A percentile compares a stretch with the other conserved stretches of the same genome.
phyloP scores from a whole-genome alignment of 2,329 filamentous ascomycete genomes.

The Dactylonectria macrodidyma region DNA sequence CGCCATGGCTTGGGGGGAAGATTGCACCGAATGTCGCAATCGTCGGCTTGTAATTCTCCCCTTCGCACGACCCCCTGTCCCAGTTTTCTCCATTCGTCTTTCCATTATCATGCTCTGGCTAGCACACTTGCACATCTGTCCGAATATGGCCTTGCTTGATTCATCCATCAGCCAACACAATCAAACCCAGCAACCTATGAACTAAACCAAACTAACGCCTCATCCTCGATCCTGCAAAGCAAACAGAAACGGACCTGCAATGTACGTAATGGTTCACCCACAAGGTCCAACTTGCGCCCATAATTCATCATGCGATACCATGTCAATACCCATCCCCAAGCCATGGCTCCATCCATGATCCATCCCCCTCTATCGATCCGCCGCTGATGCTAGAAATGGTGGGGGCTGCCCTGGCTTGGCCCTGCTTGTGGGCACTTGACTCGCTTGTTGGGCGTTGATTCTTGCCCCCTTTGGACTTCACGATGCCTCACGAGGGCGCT shows the following conservation, averaged over 20 bases:
- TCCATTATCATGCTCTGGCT: conserved; percentile 13
- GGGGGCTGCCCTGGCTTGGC: conserved; percentile 21
- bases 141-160: not conserved
- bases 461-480: conserved; percentile 39
- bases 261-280: conserved; percentile 45
- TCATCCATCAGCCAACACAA: conserved; percentile 13
- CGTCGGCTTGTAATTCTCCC: conserved; percentile 26
- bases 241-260: conserved; percentile 26
- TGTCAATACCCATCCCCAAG: conserved; percentile 34
- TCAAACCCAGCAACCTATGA: not conserved
- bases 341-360: conserved; percentile 24
- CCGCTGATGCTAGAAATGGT: conserved; percentile 37
- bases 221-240: conserved; percentile 18
- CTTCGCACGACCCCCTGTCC: conserved; percentile 12
- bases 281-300: conserved; percentile 34
- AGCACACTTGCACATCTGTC: not conserved
- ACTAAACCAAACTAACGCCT: not conserved
- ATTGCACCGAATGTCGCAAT: conserved; percentile 23
- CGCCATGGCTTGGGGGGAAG: conserved; percentile 21
- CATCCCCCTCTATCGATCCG: conserved; percentile 39
- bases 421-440: conserved; percentile 22
- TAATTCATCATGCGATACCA: conserved; percentile 43
- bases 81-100: conserved; percentile 19
- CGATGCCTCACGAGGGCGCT: conserved; percentile 44
- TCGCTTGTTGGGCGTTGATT: conserved; percentile 36